phyloP scores from a whole-genome alignment of 176 grass and related monocot species.

The Carex parvula region DNA sequence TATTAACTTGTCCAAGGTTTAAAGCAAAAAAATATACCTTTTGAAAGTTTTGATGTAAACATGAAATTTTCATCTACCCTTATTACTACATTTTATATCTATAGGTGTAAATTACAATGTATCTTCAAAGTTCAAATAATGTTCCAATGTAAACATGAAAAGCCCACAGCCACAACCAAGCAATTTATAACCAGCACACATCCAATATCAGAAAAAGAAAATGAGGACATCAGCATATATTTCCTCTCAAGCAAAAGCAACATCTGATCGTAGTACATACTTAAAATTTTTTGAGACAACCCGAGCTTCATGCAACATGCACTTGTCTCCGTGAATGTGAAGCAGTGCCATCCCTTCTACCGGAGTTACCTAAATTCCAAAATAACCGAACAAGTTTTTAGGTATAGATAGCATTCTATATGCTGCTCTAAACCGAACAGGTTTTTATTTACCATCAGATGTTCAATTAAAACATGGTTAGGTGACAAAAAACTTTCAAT shows the following conservation, averaged over 20 bases:
- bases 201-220: not conserved
- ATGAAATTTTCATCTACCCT: not conserved
- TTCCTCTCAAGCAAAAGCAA: slow-evolving; percentile 54
- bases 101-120: not conserved
- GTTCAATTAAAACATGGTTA: not conserved
- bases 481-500: not conserved
- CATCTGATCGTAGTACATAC: slow-evolving; percentile 84
- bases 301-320: slow-evolving; percentile 95
- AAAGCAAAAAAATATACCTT: not conserved
- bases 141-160: not conserved
- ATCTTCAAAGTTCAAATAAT: not conserved
- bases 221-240: not conserved
- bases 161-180: not conserved
- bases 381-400: not conserved
- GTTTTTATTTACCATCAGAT: not conserved
- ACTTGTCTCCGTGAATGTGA: slow-evolving; percentile 82
- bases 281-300: slow-evolving; percentile 73
- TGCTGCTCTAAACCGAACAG: not conserved
- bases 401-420: not conserved
- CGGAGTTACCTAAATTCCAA: slow-evolving; percentile 59
- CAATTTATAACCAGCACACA: not conserved
- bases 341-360: slow-evolving; percentile 79
- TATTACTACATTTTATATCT: no score
- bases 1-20: no score
- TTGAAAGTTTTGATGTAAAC: not conserved